Evolutionary conservation across 768 basidiomycete species (phyloP), one percentile per base, ranked within the genome.

Genomic region (Paxillus ammoniavirescens): DNA sequence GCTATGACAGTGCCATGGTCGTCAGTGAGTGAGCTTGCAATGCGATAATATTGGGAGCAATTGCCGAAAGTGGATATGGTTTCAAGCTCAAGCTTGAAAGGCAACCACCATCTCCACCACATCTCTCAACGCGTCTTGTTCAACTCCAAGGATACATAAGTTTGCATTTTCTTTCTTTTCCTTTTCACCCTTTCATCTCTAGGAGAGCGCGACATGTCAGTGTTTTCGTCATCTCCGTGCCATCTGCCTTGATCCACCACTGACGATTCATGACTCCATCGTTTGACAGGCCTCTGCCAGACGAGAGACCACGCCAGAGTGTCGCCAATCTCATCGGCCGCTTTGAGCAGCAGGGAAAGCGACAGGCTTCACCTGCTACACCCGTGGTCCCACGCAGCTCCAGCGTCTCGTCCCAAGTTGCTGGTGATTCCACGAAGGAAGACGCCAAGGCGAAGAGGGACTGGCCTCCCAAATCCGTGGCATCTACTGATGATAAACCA

Each of bases 261-360:
- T 62, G 41, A 70, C 53, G 7, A 10, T 36, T 38, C 26, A 14
- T 40, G 40, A 23, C 50, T 33, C 37, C 45, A 43, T 60, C 49
- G 57, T 56, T 55, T 57, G 60, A 57, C 65, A 92, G 90, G 91
- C 87, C 88, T 51, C 73, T 91, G 57, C 90, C 91, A 71, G 91
- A 93, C 77, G 91, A 93, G 74, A 82, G 87, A 65, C 90, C 91
- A 46, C 87, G 91, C 55, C 82, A 82, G 67, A 90, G 87, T 63
- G 91, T 93, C 45, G 91, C 91, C 58, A 93, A 92, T 67, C 86
- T 93, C 73, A 93, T 93, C 64, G 91, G 91, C 48, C 82, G 87
- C 54, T 93, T 93, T 61, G 91, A 93, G 70, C 88, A 82, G 61
- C 86, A 89, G 72, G 84, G 78, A 52, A 92, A 89, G 67, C 82